Evolutionary conservation across 306 rosid genomes (phyloP), one percentile per base, ranked within the genome.

Genomic region (Acmispon strigosus): DNA sequence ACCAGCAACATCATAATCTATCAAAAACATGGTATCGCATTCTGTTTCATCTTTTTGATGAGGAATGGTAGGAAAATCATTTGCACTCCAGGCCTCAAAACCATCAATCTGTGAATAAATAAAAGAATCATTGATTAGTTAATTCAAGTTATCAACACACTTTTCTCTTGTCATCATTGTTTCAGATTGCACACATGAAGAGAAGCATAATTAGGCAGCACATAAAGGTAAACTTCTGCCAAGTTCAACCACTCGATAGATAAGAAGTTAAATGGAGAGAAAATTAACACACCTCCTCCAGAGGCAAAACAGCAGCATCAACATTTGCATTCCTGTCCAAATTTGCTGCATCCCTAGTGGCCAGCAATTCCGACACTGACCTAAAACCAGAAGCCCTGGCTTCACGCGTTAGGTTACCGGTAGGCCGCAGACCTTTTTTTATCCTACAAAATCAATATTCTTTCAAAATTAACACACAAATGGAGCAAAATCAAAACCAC

Each of bases 311-410:
- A 37, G 6, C 63, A 15, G 4, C 4, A 43, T 17, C 19, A 20
- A 41, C 20, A 29, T 2, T 36, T 6, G 50, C 10, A 15, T 20
- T 62, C 0, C 0, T 11, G 8, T 16, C 39, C 34, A 29, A 20
- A 47, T 12, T 60, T 4, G 15, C 76, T 4, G 69, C 44, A 16
- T 73, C 81, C 3, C 62, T 82, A 29, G 32, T 39, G 2, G 8
- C 47, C 47, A 92, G 70, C 89, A 87, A 56, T 22, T 90, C 97
- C 0, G 87, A 83, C 20, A 89, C 97, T 13, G 88, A 89, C 2
- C 74, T 69, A 65, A 69, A 87, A 45, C 98, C 98, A 0, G 70
- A 62, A 9, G 76, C 76, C 81, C 83, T 92, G 58, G 96, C 96
- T 8, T 73, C 17, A 15, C 10, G 76, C 2, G 24, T 53, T 14